A percentile compares a stretch with the other conserved stretches of the same genome.
Evolutionary conservation across 768 basidiomycete species (phyloP).

Genomic region (Crassisporium funariophilum): DNA sequence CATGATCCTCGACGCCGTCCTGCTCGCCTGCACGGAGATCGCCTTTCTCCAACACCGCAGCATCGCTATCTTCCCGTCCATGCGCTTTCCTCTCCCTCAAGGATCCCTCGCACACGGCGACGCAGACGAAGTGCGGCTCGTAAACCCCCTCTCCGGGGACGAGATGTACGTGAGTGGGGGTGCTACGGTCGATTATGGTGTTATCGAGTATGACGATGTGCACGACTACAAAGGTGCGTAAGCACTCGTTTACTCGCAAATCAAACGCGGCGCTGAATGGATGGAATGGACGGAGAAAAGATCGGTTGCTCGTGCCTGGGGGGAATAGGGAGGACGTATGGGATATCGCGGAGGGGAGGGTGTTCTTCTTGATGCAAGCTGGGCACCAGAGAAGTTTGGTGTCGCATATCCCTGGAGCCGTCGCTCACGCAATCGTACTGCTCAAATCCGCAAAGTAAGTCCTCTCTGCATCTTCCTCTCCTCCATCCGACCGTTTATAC

Average conservation of each 20-base stretch:
- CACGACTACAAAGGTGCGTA: not conserved
- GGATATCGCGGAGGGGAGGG: not conserved
- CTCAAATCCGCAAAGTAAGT: not conserved
- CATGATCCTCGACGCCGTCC: not conserved
- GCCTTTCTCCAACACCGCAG: not conserved
- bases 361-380: not conserved
- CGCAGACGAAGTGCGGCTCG: not conserved
- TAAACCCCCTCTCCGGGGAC: not conserved
- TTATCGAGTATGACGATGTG: not conserved
- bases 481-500: not conserved
- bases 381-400: not conserved
- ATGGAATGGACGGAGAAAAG: too few species aligned
- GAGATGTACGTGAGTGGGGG: not conserved
- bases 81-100: too few species aligned
- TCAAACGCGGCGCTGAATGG: too few species aligned
- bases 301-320: not conserved
- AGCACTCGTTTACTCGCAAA: too few species aligned
- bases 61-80: not conserved
- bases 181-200: not conserved
- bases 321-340: not conserved
- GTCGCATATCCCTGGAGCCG: not conserved
- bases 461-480: not conserved
- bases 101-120: too few species aligned
- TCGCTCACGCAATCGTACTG: not conserved
- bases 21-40: not conserved